Conservation (phyloP, 2,329 filamentous ascomycete species). For the Colletotrichum paranaense region DNA sequence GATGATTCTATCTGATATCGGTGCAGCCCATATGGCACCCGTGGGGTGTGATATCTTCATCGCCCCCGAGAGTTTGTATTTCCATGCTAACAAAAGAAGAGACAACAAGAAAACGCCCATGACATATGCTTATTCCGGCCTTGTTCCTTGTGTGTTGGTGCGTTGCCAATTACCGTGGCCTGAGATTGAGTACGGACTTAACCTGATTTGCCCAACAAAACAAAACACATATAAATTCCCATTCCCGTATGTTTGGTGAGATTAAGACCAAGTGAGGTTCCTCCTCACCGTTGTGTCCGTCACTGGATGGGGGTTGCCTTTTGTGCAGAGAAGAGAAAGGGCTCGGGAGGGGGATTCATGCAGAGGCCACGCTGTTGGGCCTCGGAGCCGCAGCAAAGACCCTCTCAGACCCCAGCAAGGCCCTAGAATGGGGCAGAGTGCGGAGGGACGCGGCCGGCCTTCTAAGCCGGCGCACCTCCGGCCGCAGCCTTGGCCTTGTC, state of each 20-base stretch:
- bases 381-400: background rate
- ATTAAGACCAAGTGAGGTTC: background rate
- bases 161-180: background rate
- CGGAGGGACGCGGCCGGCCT: background rate
- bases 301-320: background rate
- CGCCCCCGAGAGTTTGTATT: conserved; percentile 4
- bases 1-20: conserved; percentile 30
- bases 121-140: conserved; percentile 32
- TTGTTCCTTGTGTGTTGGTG: conserved; percentile 14
- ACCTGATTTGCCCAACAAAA: background rate
- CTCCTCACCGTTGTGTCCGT: background rate
- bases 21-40: conserved; percentile 10
- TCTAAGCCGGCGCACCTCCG: conserved; percentile 21
- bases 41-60: background rate
- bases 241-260: conserved; percentile 1
- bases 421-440: conserved; percentile 23
- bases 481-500: conserved; percentile 45
- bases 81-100: conserved; percentile 14
- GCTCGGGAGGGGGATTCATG: background rate
- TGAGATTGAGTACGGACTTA: background rate
- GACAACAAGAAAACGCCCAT: conserved; percentile 23
- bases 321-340: conserved; percentile 23
- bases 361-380: background rate
- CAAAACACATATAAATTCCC: conserved; percentile 16
- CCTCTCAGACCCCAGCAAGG: background rate